Conservation (phyloP, 345 rosid genomes). For the Ceriops decandra region DNA sequence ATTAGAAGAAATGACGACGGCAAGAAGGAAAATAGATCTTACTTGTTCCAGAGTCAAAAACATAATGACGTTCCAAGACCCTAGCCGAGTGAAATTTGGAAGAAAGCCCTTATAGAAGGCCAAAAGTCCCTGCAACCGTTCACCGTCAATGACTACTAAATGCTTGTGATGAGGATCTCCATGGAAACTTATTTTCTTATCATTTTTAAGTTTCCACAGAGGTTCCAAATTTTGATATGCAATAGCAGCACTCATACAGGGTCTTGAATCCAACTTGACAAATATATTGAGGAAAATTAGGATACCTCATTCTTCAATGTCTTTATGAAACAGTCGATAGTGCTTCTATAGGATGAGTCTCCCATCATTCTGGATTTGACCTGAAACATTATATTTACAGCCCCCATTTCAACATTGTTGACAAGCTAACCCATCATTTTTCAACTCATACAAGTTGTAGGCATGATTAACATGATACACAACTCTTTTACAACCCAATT, state of each 20-base stretch:
- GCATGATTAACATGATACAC: neutral
- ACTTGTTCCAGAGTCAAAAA: constrained; percentile 94
- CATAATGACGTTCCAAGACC: constrained; percentile 93
- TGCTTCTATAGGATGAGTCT: constrained; percentile 80
- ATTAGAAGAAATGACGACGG: neutral
- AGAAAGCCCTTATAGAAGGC: constrained; percentile 94
- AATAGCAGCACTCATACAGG: neutral
- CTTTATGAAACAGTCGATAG: constrained; percentile 84
- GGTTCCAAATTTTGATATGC: too few relatives aligned
- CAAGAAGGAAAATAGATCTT: constrained; percentile 21
- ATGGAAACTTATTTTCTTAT: neutral
- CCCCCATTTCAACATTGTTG: neutral
- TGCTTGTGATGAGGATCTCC: neutral
- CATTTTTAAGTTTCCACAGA: too few relatives aligned
- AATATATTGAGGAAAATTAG: neutral
- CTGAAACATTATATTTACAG: constrained; percentile 39
- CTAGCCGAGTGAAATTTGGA: constrained; percentile 84
- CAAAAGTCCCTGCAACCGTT: constrained; percentile 55
- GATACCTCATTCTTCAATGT: constrained; percentile 83
- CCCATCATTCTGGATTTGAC: constrained; percentile 99
- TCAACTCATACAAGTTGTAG: neutral
- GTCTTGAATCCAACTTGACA: neutral
- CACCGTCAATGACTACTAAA: neutral
- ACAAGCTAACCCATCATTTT: neutral
- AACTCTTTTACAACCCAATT: neutral